Percentiles rank a stretch among this genome's conserved stretches.
Conservation (phyloP, 352 stramenopile species). For the Phytophthora cactorum region DNA sequence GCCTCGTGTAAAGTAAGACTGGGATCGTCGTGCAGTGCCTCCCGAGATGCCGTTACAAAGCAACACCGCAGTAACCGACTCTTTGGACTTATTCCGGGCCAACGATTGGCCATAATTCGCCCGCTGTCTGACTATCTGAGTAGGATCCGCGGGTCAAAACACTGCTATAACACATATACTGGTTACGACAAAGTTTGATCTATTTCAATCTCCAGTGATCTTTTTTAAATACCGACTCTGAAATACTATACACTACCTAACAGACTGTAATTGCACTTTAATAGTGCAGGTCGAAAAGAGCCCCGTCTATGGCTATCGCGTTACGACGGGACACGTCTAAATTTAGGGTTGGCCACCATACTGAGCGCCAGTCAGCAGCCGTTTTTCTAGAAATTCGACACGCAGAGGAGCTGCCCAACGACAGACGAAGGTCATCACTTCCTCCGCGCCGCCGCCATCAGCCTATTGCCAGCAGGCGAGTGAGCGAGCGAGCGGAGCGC, state of each 20-base stretch:
- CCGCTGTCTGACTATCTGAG: slow-evolving; percentile 30
- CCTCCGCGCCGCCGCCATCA: slow-evolving; percentile 20
- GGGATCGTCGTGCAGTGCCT: not conserved
- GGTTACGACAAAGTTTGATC: not conserved
- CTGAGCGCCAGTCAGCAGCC: slow-evolving; percentile 32
- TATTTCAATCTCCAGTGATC: too few relatives aligned
- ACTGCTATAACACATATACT: not conserved
- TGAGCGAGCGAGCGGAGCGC: slow-evolving; percentile 9
- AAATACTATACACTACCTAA: slow-evolving; percentile 4
- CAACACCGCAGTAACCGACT: slow-evolving; percentile 22
- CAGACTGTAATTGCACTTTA: not conserved
- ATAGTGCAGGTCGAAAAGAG: not conserved
- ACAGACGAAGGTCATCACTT: slow-evolving; percentile 39
- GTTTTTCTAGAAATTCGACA: slow-evolving; percentile 37
- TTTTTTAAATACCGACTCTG: not conserved
- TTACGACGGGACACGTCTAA: slow-evolving; percentile 24
- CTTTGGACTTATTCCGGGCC: not conserved
- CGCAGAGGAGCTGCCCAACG: slow-evolving; percentile 28
- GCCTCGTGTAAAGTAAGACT: not conserved
- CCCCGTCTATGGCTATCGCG: slow-evolving; percentile 14
- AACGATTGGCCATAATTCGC: slow-evolving; percentile 14
- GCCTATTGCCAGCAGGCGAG: slow-evolving; percentile 14
- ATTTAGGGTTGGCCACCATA: slow-evolving; percentile 28
- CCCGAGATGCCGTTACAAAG: slow-evolving; percentile 19
- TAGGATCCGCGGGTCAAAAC: slow-evolving; percentile 20